Base-by-base conservation (phyloP, 1,284 basidiomycete genomes). In the Melampsora larici-populina region DNA sequence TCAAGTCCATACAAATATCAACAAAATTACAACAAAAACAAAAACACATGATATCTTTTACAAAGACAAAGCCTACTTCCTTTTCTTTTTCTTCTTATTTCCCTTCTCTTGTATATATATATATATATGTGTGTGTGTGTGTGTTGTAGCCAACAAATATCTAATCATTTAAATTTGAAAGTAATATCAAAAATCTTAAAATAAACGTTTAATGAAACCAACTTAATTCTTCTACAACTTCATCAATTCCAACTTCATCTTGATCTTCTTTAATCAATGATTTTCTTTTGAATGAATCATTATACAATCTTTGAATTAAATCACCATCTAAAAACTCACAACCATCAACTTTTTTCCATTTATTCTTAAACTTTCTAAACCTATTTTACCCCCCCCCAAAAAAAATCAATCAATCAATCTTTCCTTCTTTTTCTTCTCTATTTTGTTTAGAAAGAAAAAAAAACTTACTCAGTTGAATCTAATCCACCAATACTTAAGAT, bases 311-410 rank as follows among this genome's bases (percentile, higher is more conserved):
- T 64, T 72, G 58, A 29, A 72, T 24, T n/a, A 72, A 72, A 64
- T 72, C 70, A 6, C 70, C 70, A 62, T 72, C 70, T 5, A 72
- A 29, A 43, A 72, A 72, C 1, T 58, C 70, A 1, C 9, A 43
- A 17, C 40, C 48, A 21, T 64, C 60, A 18, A 49, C 6, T 60
- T 63, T 64, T 26, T 58, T 72, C 46, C 58, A 72, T 46, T 72
- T 64, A 15, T 51, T 63, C 48, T 72, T 72, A n/a, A 72, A 72
- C 60, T 48, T 64, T 31, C 70, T 72, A 64, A 62, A 72, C 43
- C 70, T 72, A 46, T 72, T 70, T 40, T 55, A 24, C 21, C 15
- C 24, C 36, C 15, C 21, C 33, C 65, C 31, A 46, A 17, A 21
- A 4, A 17, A 43, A 66, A 69, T 15, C 43, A 36, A 9, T 36